These are phyloP conservation scores for Chlorella sorokiniana DNA, from an alignment of 139 green algal genomes.

Conservation along the genomic window DNA sequence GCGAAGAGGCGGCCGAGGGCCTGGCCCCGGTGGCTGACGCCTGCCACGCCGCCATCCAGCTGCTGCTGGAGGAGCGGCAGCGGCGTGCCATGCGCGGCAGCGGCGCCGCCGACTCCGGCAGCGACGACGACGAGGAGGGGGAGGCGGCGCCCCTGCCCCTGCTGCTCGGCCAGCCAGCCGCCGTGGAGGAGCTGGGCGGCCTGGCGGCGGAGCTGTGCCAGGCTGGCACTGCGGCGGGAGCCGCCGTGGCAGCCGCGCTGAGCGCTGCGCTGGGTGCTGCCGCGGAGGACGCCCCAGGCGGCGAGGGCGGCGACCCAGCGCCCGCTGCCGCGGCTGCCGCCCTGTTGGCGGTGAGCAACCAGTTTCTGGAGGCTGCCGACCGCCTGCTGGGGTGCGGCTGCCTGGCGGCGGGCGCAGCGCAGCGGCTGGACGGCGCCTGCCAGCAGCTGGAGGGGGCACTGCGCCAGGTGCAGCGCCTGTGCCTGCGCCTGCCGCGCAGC, in stretches of 20 bases:
- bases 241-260: not conserved
- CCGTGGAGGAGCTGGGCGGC: not conserved
- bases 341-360: slow-evolving; percentile 4
- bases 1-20: not conserved
- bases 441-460: slow-evolving; percentile 4
- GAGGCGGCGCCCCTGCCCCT: not conserved
- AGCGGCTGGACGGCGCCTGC: slow-evolving; percentile 12
- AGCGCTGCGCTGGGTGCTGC: not conserved
- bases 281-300: not conserved
- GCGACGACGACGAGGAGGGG: slow-evolving; percentile 1
- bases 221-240: not conserved
- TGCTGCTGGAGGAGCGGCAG: slow-evolving; percentile 9
- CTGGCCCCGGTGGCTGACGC: slow-evolving; percentile 7
- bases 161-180: not conserved
- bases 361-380: slow-evolving; percentile 2
- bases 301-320: not conserved
- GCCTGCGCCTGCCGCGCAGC: not conserved
- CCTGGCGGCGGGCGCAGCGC: not conserved
- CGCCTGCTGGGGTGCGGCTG: not conserved
- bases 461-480: not conserved
- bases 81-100: not conserved
- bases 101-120: not conserved
- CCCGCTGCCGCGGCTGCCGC: not conserved
- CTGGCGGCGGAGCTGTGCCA: slow-evolving; percentile 10
- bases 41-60: slow-evolving; percentile 17